Evolutionary conservation across 805 yeast species (phyloP).

Genomic region (Lachancea thermotolerans): DNA sequence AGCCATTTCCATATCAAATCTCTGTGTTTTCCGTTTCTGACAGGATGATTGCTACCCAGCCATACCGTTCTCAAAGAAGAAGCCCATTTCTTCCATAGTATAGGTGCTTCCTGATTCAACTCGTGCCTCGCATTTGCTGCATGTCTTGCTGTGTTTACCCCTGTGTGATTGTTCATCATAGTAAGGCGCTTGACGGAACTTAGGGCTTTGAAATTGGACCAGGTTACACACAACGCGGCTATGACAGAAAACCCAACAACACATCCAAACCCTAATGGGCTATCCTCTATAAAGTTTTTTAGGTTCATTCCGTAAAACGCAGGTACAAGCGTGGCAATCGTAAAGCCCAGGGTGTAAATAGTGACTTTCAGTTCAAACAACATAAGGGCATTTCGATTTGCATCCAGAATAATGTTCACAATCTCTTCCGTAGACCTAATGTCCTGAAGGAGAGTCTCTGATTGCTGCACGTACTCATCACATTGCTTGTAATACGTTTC

Average conservation of each 20-base stretch:
- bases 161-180: slow-evolving; percentile 39
- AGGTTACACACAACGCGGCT: slow-evolving; percentile 49
- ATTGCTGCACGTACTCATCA: slow-evolving; percentile 88
- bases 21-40: slow-evolving; percentile 31
- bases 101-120: slow-evolving; percentile 17
- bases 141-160: slow-evolving; percentile 23
- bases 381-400: slow-evolving; percentile 87
- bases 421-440: slow-evolving; percentile 89
- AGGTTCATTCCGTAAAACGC: slow-evolving; percentile 88
- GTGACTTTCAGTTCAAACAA: slow-evolving; percentile 76
- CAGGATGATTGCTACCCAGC: slow-evolving; percentile 17
- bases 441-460: slow-evolving; percentile 75
- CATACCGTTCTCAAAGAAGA: slow-evolving; percentile 9
- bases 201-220: slow-evolving; percentile 49
- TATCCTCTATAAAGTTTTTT: slow-evolving; percentile 70
- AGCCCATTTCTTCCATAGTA: slow-evolving; percentile 17
- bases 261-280: slow-evolving; percentile 52
- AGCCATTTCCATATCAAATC: slow-evolving; percentile 54
- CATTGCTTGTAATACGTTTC: slow-evolving; percentile 88
- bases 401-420: slow-evolving; percentile 83
- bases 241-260: slow-evolving; percentile 47
- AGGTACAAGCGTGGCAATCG: slow-evolving; percentile 78
- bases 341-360: slow-evolving; percentile 76
- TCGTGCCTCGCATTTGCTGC: slow-evolving; percentile 14
- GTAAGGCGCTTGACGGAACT: slow-evolving; percentile 61